These are phyloP conservation scores for Grigorovia yakushimaensis DNA, from an alignment of 805 yeast genomes.

Conservation along the genomic window DNA sequence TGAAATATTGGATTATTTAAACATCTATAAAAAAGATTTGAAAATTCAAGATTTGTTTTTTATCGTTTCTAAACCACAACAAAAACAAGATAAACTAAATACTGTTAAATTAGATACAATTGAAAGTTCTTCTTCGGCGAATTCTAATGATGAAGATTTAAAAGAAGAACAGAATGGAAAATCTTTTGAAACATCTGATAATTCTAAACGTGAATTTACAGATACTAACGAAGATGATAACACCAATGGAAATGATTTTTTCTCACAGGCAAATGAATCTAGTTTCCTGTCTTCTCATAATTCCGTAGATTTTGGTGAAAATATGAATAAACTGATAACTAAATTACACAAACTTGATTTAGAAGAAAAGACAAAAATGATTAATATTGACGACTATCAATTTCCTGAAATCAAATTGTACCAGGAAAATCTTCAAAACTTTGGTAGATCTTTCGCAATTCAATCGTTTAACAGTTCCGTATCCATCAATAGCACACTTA, in stretches of 20 bases:
- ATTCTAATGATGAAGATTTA: background rate
- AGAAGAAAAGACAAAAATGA: conserved; percentile 7
- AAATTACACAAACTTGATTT: conserved; percentile 9
- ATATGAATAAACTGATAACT: conserved; percentile 7
- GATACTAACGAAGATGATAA: background rate
- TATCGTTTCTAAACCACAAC: conserved; percentile 2
- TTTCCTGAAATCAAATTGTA: conserved; percentile 11
- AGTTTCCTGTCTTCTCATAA: conserved; percentile 13
- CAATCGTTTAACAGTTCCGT: conserved; percentile 4
- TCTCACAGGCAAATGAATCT: background rate
- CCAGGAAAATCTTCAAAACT: conserved; percentile 11
- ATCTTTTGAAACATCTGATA: too few species aligned
- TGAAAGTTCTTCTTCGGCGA: background rate
- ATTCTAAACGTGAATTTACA: background rate
- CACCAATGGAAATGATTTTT: background rate
- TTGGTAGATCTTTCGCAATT: conserved; percentile 12
- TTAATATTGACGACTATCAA: conserved; percentile 10
- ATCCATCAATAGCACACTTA: conserved; percentile 6
- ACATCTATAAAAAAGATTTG: conserved; percentile 4
- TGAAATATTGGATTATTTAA: conserved; percentile 17
- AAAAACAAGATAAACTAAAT: background rate
- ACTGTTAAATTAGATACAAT: background rate
- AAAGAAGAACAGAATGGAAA: too few species aligned
- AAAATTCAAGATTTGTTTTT: conserved; percentile 11
- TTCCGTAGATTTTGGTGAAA: conserved; percentile 8